Evolutionary conservation across 73 alveolate genomes (phyloP), one percentile per base, ranked within the genome.

Genomic region (Blepharisma japonicum): DNA sequence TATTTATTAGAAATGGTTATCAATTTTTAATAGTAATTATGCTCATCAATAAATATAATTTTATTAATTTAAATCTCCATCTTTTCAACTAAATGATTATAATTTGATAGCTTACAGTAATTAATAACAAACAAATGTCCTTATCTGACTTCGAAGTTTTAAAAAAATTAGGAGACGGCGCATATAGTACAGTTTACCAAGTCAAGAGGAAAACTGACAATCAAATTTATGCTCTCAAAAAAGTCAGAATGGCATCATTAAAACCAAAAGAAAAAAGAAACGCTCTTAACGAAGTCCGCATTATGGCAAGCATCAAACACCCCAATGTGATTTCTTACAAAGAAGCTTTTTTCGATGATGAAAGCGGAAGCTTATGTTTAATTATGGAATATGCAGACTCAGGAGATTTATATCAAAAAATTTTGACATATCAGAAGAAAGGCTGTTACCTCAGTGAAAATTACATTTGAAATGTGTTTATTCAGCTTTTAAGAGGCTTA

Each of bases 341-440:
- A 71, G 92, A 85, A 56, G 87, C 92, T 25, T 85, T 85, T 56
- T 56, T 81, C 47, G 86, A 78, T 21, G 78, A 78, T 46, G 51
- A 56, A 7, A 53, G 61, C 14, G 71, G 77, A n/a, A 39, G 68
- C 42, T 32, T 32, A 18, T 80, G 87, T 50, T 68, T 80, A 8
- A 55, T 80, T 25, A 80, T 80, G 87, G 87, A 80, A 23, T 80
- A 47, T 55, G 95, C 95, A 8, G 95, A 88, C 68, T 87, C 85
- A 2, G 95, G 95, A 0, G 95, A 88, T 67, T 74, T 88, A 47
- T 72, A 71, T 67, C 77, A 83, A 54, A 84, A 88, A 79, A 80
- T 88, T 46, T 55, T 67, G 45, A 83, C 78, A 72, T 25, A 55
- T 51, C 70, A 74, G n/a, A 79, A 80, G 79, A 78, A 71, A 72